Base-by-base conservation (phyloP, 2,329 filamentous ascomycete species). In the Raffaelea ambrosiae region DNA sequence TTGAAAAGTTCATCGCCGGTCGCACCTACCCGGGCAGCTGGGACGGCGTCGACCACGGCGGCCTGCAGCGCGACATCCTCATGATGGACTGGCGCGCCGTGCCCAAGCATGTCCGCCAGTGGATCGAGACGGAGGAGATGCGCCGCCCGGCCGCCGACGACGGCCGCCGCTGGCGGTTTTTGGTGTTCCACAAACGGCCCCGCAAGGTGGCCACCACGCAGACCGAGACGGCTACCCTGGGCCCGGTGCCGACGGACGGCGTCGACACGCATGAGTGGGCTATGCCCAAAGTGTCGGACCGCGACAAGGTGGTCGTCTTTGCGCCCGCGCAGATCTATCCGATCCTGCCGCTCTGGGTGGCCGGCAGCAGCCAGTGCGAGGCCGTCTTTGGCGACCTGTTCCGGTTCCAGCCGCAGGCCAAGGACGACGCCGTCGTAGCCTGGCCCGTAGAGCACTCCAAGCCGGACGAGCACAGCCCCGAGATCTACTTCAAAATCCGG, bases 311-410 rank as follows among this genome's bases (percentile, higher is more conserved):
- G 5, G 61, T 68, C 20, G 64, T 69, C 42, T 69, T 69, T 51
- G 66, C 66, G 33, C 65, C 67, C 0, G 67, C 64, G 1, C 66
- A 66, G 16, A 58, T 69, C n/a, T 68, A 70, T 48, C 62, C 63
- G 22, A 59, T 68, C n/a, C 46, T 69, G 44, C 67, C 66, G 43
- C 54, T 69, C 23, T 70, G 61, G 56, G 66, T 67, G 0, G 64
- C 67, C 7, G 26, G 13, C 19, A 58, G 53, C 8, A 58, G 52
- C 29, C 60, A 63, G 31, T 68, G 66, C 50, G 56, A 64, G 43
- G 61, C 41, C 11, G 41, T 43, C 5, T 52, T 61, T 10, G 35
- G 51, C 23, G 54, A 60, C 46, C 50, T 61, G 16, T 26, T 39
- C 23, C 54, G 53, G 43, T 61, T 59, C 55, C 45, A 51, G 38